Percentiles rank a stretch among this genome's conserved stretches.
Conservation (phyloP, 768 basidiomycete genomes). For the Suillus sp. region DNA sequence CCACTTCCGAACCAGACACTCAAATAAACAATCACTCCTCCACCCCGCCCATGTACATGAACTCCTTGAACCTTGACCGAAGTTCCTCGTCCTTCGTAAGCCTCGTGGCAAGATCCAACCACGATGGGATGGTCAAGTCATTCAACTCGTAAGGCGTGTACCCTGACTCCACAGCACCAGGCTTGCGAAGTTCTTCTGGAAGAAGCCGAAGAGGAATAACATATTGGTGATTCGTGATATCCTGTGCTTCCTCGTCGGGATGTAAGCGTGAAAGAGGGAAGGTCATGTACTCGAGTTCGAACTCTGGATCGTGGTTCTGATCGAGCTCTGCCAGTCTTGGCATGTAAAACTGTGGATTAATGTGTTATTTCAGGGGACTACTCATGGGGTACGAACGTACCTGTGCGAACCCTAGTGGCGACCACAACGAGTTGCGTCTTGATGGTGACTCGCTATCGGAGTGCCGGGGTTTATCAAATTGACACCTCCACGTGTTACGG, state of each 20-base stretch:
- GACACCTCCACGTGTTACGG: constrained; percentile 64
- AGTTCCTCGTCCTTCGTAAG: constrained; percentile 57
- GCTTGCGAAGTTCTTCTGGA: constrained; percentile 48
- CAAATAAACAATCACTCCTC: constrained; percentile 21
- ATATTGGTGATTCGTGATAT: constrained; percentile 34
- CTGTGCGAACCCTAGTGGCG: constrained; percentile 83
- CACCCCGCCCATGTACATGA: constrained; percentile 69
- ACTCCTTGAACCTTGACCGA: constrained; percentile 62
- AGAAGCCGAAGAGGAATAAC: constrained; percentile 61
- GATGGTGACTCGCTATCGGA: constrained; percentile 69
- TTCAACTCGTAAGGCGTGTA: constrained; percentile 70
- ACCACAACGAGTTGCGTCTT: constrained; percentile 65
- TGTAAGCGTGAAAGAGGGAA: constrained; percentile 48
- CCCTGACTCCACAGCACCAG: constrained; percentile 44
- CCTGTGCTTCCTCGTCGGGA: constrained; percentile 27
- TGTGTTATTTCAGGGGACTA: constrained; percentile 9
- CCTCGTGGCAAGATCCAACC: constrained; percentile 65
- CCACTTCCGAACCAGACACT: not conserved
- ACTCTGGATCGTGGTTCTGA: constrained; percentile 54
- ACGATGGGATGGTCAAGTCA: constrained; percentile 78
- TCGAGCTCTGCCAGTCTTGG: constrained; percentile 53
- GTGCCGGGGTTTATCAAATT: constrained; percentile 60
- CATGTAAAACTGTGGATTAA: constrained; percentile 58
- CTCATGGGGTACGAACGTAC: constrained; percentile 41
- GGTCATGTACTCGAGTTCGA: constrained; percentile 80